These are phyloP conservation scores for Colletotrichum tofieldiae DNA, from an alignment of 2,329 filamentous ascomycete genomes.

Conservation along the genomic window DNA sequence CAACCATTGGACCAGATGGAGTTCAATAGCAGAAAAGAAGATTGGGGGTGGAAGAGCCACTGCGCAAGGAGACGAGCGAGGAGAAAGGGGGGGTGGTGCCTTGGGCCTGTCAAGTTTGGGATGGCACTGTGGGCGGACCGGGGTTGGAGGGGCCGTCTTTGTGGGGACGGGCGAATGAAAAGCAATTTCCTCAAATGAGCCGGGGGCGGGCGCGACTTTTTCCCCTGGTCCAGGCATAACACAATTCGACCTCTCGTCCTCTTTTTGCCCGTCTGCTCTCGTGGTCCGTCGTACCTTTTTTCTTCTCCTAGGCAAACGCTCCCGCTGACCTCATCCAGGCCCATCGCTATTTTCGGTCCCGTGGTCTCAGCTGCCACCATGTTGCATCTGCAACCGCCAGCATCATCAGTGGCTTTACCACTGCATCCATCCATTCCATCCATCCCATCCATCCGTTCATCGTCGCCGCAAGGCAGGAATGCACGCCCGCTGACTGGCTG, in stretches of 20 bases:
- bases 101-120: conserved; percentile 39
- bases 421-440: background rate
- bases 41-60: conserved; percentile 18
- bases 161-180: conserved; percentile 44
- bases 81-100: conserved; percentile 13
- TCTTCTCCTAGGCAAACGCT: background rate
- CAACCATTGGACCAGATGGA: conserved; percentile 32
- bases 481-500: conserved; percentile 34
- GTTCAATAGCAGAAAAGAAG: conserved; percentile 31
- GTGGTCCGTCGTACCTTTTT: background rate
- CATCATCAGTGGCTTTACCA: background rate
- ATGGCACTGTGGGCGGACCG: conserved; percentile 21
- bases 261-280: background rate
- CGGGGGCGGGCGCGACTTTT: conserved; percentile 40
- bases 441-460: conserved; percentile 4
- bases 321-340: background rate
- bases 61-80: background rate
- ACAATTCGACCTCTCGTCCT: conserved; percentile 7
- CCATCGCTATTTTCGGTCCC: too few species aligned
- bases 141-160: conserved; percentile 13
- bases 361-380: background rate
- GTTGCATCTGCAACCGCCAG: background rate
- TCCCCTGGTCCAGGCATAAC: conserved; percentile 20
- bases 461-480: conserved; percentile 30
- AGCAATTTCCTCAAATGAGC: conserved; percentile 45